These are phyloP conservation scores for Pleurotus eryngii DNA, from an alignment of 768 basidiomycete genomes.

Conservation along the genomic window DNA sequence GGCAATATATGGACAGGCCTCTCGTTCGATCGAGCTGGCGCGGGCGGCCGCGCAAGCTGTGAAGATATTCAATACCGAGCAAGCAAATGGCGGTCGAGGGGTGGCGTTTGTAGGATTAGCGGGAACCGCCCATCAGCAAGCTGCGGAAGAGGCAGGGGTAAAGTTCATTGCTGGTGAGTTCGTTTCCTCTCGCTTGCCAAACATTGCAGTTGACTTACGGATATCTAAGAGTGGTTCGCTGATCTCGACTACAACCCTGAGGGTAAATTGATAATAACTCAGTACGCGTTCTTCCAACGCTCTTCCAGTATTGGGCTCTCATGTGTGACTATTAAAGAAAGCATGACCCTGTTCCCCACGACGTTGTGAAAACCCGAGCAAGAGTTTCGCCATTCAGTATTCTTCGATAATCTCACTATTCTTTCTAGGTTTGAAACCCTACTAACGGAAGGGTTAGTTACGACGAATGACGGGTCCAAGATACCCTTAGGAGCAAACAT, in stretches of 20 bases:
- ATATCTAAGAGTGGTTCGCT: constrained; percentile 57
- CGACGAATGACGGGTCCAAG: constrained; percentile 39
- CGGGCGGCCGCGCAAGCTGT: constrained; percentile 51
- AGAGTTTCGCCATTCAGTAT: constrained; percentile 1
- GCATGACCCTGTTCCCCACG: constrained; percentile 44
- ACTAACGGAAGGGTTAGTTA: constrained; percentile 40
- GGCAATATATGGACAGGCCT: constrained; percentile 57
- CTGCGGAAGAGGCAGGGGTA: constrained; percentile 51
- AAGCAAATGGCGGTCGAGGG: constrained; percentile 16
- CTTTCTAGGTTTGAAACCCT: constrained; percentile 41
- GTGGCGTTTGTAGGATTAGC: constrained; percentile 63
- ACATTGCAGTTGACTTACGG: background rate
- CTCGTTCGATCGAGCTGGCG: constrained; percentile 52
- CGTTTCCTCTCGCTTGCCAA: background rate
- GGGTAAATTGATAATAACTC: constrained; percentile 59
- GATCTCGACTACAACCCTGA: constrained; percentile 58
- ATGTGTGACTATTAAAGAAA: constrained; percentile 28
- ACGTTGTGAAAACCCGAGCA: constrained; percentile 42
- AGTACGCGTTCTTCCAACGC: constrained; percentile 27
- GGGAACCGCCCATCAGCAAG: constrained; percentile 58
- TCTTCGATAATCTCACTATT: background rate
- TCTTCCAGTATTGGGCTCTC: too few relatives aligned
- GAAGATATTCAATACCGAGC: constrained; percentile 39
- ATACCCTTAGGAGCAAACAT: constrained; percentile 43
- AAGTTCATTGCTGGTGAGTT: constrained; percentile 57